Evolutionary conservation across 257 asterid genomes (phyloP), one percentile per base, ranked within the genome.

Genomic region (Prunella vulgaris): DNA sequence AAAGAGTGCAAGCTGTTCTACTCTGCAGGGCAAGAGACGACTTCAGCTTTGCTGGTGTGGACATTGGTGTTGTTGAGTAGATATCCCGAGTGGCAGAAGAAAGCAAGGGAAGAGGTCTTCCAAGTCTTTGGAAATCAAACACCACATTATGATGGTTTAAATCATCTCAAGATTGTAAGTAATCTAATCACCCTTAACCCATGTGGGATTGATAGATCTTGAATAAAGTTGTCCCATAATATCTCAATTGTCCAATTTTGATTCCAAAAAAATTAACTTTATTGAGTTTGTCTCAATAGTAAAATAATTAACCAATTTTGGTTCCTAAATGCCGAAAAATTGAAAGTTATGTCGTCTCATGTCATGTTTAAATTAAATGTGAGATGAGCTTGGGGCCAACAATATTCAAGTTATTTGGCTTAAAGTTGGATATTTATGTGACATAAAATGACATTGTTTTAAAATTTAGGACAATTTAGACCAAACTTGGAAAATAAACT

Each of bases 1-100:
- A 78, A 82, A 33, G 87, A 84, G 48, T 84, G 90, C 79, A 82
- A 82, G 48, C 74, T 84, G 8, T 84, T 82, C 60, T 84, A 84
- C 56, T 80, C 76, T 9, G 90, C 82, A 5, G 90, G 87, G 7
- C 84, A 83, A 10, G 86, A 83, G 71, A 79, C 88, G 0, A 81
- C 84, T 13, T 66, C 90, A 0, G 49, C 51, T 10, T 61, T 79
- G 66, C 75, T 85, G n/a, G 74, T 73, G 2, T 85, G 90, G 90
- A 52, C 88, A 4, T 9, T 85, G 78, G 46, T 85, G 22, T 21
- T 81, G 4, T 52, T 85, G 51, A 61, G 83, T 25, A 70, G 24
- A 24, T 68, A 75, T 74, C 79, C 64, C 3, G 80, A 85, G 1
- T 85, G 88, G 91, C 90, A 85, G 51, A 27, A 7, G 0, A 74